A percentile compares a stretch with the other conserved stretches of the same genome.
These are phyloP conservation scores for Fennellomyces sp. DNA, from an alignment of 371 early-diverging fungal species.

Conservation along the genomic window DNA sequence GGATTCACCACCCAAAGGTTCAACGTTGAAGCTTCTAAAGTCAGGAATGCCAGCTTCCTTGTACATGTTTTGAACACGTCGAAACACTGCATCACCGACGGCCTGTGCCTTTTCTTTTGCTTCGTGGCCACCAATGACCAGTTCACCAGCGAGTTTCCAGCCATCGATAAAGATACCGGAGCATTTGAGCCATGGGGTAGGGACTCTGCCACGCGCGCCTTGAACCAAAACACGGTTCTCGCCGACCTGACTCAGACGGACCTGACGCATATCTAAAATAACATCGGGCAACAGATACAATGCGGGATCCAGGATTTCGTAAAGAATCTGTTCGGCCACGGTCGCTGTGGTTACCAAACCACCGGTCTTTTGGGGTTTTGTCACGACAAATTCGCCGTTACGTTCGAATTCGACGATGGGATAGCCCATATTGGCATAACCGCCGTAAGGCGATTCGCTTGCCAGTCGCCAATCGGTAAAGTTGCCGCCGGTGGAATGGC, in stretches of 20 bases:
- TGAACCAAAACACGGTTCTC: conserved; percentile 65
- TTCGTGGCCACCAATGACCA: conserved; percentile 71
- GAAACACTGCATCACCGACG: conserved; percentile 67
- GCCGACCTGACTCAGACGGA: conserved; percentile 58
- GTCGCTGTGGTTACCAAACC: conserved; percentile 69
- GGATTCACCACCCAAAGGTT: conserved; percentile 72
- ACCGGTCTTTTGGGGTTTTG: conserved; percentile 73
- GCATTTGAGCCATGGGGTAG: conserved; percentile 69
- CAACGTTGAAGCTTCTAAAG: conserved; percentile 59
- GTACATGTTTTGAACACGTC: conserved; percentile 54
- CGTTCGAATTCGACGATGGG: conserved; percentile 68
- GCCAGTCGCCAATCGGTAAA: conserved; percentile 76
- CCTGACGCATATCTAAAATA: conserved; percentile 69
- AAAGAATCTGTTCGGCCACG: conserved; percentile 73
- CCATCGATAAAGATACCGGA: conserved; percentile 74
- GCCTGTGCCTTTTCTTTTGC: conserved; percentile 66
- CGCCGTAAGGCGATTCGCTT: conserved; percentile 61
- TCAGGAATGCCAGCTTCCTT: conserved; percentile 52
- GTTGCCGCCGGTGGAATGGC: conserved; percentile 79
- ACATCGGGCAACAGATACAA: conserved; percentile 76
- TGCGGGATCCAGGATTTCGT: conserved; percentile 76
- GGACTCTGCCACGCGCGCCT: conserved; percentile 69
- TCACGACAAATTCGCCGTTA: conserved; percentile 66
- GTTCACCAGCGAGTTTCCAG: conserved; percentile 68
- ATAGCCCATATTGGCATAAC: conserved; percentile 76